Conservation (phyloP, 1,284 basidiomycete genomes). For the Psilocybe mexicana region DNA sequence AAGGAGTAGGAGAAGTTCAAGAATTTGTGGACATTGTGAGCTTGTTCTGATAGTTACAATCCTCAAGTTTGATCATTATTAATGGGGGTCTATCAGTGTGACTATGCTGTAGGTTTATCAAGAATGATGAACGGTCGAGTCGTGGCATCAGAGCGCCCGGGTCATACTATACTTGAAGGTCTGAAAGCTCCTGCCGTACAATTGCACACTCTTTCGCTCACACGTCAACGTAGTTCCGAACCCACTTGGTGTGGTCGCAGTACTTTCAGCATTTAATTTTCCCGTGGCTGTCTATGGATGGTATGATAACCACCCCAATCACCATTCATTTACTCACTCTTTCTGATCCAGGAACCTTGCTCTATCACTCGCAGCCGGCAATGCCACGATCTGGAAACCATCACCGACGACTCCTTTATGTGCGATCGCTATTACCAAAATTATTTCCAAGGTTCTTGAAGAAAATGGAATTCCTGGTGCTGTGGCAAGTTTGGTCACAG, state of each 20-base stretch:
- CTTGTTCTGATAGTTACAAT: slow-evolving; percentile 9
- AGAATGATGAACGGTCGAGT: slow-evolving; percentile 90
- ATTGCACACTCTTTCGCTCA: slow-evolving; percentile 13
- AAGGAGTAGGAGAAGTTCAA: slow-evolving; percentile 92
- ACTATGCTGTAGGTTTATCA: slow-evolving; percentile 77
- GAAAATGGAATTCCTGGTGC: slow-evolving; percentile 82
- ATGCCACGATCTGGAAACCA: slow-evolving; percentile 95
- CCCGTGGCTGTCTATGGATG: slow-evolving; percentile 91
- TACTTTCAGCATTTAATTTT: slow-evolving; percentile 93
- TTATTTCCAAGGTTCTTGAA: slow-evolving; percentile 81
- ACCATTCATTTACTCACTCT: slow-evolving; percentile 7
- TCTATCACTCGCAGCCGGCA: slow-evolving; percentile 87
- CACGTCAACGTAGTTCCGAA: slow-evolving; percentile 71
- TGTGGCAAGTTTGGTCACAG: slow-evolving; percentile 80
- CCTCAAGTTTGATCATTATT: slow-evolving; percentile 7
- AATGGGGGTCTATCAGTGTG: slow-evolving; percentile 38
- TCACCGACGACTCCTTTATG: slow-evolving; percentile 87
- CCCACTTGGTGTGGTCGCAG: slow-evolving; percentile 90
- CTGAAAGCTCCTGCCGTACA: slow-evolving; percentile 12
- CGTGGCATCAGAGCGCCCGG: slow-evolving; percentile 84
- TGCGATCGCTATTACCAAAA: slow-evolving; percentile 86
- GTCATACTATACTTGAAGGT: slow-evolving; percentile 90
- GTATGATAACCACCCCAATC: slow-evolving; percentile 36
- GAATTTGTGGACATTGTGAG: slow-evolving; percentile 91
- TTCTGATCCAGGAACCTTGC: slow-evolving; percentile 76